Evolutionary conservation across 1,284 basidiomycete genomes (phyloP).

Genomic region (Apiotrichum veenhuisii): DNA sequence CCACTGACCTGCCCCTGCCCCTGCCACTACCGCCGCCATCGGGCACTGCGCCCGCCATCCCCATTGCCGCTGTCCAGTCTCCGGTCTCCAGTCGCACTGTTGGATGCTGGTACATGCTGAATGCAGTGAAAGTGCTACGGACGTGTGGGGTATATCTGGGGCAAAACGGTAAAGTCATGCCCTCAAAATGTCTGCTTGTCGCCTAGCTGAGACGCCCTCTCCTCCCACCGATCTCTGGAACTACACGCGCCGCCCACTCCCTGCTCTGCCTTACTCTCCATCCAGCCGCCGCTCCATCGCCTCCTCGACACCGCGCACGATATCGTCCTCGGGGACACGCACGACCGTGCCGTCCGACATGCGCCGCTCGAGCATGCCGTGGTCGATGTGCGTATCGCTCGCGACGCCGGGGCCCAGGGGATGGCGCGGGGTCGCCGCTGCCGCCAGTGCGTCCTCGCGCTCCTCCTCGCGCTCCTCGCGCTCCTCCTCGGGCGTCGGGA

Average conservation of each 20-base stretch:
- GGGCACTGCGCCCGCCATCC: too few relatives aligned
- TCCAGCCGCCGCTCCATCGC: conserved; percentile 16
- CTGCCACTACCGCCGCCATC: too few relatives aligned
- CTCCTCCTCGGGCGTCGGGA: conserved; percentile 6
- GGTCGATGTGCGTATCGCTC: conserved; percentile 34
- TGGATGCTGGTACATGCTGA: conserved; percentile 3
- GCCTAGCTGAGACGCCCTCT: neutral
- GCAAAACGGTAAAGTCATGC: too few relatives aligned
- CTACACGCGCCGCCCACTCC: neutral
- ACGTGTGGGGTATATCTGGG: neutral
- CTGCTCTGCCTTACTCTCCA: neutral
- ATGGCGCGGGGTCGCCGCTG: conserved; percentile 28
- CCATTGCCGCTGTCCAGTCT: too few relatives aligned
- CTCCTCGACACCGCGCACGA: conserved; percentile 41
- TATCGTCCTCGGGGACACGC: conserved; percentile 46
- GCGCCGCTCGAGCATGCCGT: conserved; percentile 40
- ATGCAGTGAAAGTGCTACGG: neutral
- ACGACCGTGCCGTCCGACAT: conserved; percentile 37
- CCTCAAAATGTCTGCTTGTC: neutral
- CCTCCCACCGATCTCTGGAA: neutral
- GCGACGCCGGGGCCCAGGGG: conserved; percentile 47
- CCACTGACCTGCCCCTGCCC: too few relatives aligned
- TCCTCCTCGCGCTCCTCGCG: conserved; percentile 1
- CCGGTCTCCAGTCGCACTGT: too few relatives aligned
- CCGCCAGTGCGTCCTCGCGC: conserved; percentile 23